Evolutionary conservation across 805 yeast species (phyloP), one percentile per base, ranked within the genome.

Genomic region (Kodamaea restingae): DNA sequence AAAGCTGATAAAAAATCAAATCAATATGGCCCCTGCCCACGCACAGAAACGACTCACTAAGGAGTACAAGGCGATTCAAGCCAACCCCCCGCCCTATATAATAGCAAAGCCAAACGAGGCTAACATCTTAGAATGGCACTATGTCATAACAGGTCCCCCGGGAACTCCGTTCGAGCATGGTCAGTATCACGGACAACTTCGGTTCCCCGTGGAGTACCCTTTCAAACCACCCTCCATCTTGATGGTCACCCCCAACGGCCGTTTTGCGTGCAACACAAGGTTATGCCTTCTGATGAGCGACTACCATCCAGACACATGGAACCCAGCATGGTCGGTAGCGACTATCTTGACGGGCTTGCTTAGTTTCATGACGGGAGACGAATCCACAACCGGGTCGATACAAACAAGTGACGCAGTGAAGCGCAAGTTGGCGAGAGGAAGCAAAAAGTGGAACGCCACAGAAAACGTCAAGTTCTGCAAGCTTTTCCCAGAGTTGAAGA

Each of bases 281-380:
- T 70, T 90, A 18, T 90, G 98, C 63, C 67, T 90, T 35, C 80
- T 90, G n/a, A 88, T 90, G 83, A 82, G 95, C 52, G 97, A 90
- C 63, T 90, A 79, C 60, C 98, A 90, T 52, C 96, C 96, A 3
- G 93, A 88, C 58, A 68, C 84, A 1, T 90, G 98, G 98, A 88
- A 90, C 59, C 97, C 98, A 1, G 88, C 95, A 5, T 90, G 97
- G 97, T 80, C 88, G 32, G 96, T 90, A 18, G 71, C 87, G 24
- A 88, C 97, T 0, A 90, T 90, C 15, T 70, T 90, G 50, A 85
- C 81, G 8, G 98, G 97, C 0, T 66, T 90, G 26, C 67, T 90
- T 48, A 86, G 95, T 56, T 90, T 90, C 54, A 90, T 90, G 98
- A 87, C 95, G 1, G 82, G 93, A 7, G 76, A 77, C 43, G 97